Evolutionary conservation across 2,329 filamentous ascomycete genomes (phyloP).

Genomic region (Cercospora zeae-maydis): DNA sequence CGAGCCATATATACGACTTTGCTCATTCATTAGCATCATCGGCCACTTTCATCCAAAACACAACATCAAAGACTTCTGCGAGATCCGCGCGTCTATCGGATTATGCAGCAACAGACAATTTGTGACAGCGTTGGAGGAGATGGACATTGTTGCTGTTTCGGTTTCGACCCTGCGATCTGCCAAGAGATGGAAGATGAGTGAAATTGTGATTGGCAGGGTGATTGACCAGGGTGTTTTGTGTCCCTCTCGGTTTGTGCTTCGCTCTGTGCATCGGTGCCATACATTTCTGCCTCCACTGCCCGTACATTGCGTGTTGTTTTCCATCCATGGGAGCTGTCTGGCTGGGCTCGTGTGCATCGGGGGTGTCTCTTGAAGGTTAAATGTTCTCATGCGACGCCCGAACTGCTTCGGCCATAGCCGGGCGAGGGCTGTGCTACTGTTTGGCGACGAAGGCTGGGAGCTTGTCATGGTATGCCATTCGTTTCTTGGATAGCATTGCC

Average conservation of each 20-base stretch:
- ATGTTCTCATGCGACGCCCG: neutral
- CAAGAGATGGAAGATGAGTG: neutral
- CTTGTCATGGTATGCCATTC: neutral
- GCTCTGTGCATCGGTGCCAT: neutral
- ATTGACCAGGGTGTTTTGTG: neutral
- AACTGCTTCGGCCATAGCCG: neutral
- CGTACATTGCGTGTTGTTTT: neutral
- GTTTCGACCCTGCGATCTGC: neutral
- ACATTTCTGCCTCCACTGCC: neutral
- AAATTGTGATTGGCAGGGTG: neutral
- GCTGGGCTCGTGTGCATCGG: neutral
- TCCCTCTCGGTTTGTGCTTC: neutral
- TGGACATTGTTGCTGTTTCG: neutral
- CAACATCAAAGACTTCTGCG: neutral
- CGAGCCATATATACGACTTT: neutral
- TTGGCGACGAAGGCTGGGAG: neutral
- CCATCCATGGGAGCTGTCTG: neutral
- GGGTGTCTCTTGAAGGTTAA: neutral
- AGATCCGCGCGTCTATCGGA: neutral
- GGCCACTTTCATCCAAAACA: neutral
- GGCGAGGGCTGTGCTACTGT: neutral
- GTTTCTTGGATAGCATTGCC: neutral
- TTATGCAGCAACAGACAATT: neutral
- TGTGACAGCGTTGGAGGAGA: neutral
- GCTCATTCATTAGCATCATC: neutral